phyloP scores from a whole-genome alignment of 805 yeast genomes.

The Ogataea allantospora region DNA sequence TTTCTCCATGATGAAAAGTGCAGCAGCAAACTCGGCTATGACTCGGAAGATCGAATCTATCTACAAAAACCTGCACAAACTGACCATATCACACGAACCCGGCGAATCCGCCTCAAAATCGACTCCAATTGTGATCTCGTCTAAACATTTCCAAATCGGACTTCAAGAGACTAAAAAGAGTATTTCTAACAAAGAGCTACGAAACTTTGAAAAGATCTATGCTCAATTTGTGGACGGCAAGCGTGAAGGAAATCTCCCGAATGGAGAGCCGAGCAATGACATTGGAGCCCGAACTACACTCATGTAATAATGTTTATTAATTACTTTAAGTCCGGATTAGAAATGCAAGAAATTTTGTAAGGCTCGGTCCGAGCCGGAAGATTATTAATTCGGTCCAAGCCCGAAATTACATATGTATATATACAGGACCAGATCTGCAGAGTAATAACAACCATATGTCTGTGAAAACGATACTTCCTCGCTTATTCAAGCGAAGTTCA shows the following conservation, averaged over 20 bases:
- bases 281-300: slow-evolving; percentile 84
- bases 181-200: slow-evolving; percentile 69
- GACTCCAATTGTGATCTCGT: slow-evolving; percentile 37
- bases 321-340: slow-evolving; percentile 5
- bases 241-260: slow-evolving; percentile 85
- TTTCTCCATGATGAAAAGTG: slow-evolving; percentile 19
- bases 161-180: slow-evolving; percentile 83
- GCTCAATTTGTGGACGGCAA: slow-evolving; percentile 58
- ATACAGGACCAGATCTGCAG: too few relatives aligned
- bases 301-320: slow-evolving; percentile 60
- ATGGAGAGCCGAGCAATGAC: slow-evolving; percentile 74
- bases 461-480: background rate
- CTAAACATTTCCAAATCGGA: slow-evolving; percentile 59
- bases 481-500: slow-evolving; percentile 1
- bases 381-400: background rate
- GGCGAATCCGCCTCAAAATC: background rate
- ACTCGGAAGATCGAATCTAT: slow-evolving; percentile 23
- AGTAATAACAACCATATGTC: too few relatives aligned
- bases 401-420: too few relatives aligned
- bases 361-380: background rate
- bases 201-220: slow-evolving; percentile 63
- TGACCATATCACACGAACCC: background rate
- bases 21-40: slow-evolving; percentile 13
- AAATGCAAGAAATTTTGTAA: background rate
- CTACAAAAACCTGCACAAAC: slow-evolving; percentile 12